Base-by-base conservation (phyloP, 2,329 filamentous ascomycete species). In the Colletotrichum kahawae region DNA sequence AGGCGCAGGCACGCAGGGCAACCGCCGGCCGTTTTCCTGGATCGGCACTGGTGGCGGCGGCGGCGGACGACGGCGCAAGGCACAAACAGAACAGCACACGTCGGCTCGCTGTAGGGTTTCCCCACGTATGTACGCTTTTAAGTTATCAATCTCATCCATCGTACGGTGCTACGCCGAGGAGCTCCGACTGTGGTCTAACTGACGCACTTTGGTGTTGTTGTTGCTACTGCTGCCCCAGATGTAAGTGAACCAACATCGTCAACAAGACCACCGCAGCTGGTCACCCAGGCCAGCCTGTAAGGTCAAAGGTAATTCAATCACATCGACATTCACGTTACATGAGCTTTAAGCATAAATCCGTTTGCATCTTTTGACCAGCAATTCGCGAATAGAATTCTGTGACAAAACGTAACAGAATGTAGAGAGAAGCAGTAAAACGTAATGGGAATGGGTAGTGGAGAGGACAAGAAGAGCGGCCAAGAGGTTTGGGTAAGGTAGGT, bases 21-120 rank as follows among this genome's bases (percentile, higher is more conserved):
- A 54, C 56, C 57, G 56, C 56, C 67, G 66, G 70, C 63, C 66
- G 57, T 56, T 65, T 59, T 64, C 21, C 67, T 60, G 67, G 60
- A 70, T 65, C 71, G 51, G 67, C 66, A 56, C 62, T 69, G 65
- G 65, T 34, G 70, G 66, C 43, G 69, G 68, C 43, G 62, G 57
- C 57, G 56, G 57, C 57, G 57, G 62, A 36, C 60, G 62, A 51
- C 69, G 51, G 62, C 36, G 27, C 24, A 64, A 57, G 65, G 51
- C 65, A 59, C 51, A 59, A 18, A 29, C 21, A 57, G 54, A 67
- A 10, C 63, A 66, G 54, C 14, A 36, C 65, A 31, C 54, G 27
- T 43, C 62, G 56, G 56, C 36, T 69, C 60, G 60, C 60, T 38
- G 60, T 33, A 63, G 60, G n/a, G n/a, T 38, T 69, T 69, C 56